These are phyloP conservation scores for Naganishia vaughanmartiniae DNA, from an alignment of 768 basidiomycete species.

Conservation along the genomic window DNA sequence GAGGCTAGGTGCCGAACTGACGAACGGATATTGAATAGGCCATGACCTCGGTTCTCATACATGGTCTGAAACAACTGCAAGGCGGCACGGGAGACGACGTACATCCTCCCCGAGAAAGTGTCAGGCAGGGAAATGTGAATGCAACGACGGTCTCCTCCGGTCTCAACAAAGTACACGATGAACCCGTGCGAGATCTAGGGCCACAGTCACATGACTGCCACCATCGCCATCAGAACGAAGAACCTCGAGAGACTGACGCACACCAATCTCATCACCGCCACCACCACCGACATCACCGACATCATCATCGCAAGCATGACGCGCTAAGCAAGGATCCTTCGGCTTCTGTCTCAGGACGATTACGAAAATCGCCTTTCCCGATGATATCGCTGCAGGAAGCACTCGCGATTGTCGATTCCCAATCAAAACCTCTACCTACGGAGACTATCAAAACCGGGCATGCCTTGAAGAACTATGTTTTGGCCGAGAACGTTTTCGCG, in stretches of 20 bases:
- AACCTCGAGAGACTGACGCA: conserved; percentile 26
- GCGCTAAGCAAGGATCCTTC: conserved; percentile 57
- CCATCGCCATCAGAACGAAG: conserved; percentile 12
- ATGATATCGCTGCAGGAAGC: conserved; percentile 68
- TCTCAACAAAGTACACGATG: background rate
- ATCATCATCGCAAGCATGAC: conserved; percentile 56
- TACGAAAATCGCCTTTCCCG: conserved; percentile 73
- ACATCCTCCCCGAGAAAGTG: conserved; percentile 54
- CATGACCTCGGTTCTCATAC: conserved; percentile 25
- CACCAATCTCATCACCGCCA: conserved; percentile 26
- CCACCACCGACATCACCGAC: conserved; percentile 44
- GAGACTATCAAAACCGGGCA: conserved; percentile 53
- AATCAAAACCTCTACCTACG: conserved; percentile 42
- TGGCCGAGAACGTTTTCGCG: conserved; percentile 73
- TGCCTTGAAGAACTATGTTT: conserved; percentile 64
- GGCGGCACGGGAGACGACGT: conserved; percentile 66
- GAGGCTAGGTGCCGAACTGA: conserved; percentile 50
- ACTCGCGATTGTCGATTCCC: conserved; percentile 59
- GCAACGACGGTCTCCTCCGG: conserved; percentile 5
- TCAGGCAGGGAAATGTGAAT: conserved; percentile 53
- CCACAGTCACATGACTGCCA: conserved; percentile 2
- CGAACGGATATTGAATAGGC: conserved; percentile 7
- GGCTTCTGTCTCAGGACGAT: conserved; percentile 61
- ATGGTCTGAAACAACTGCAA: conserved; percentile 30
- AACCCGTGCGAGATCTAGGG: conserved; percentile 31